Percentiles rank a stretch among this genome's conserved stretches.
Conservation (phyloP, 495 filamentous ascomycete species). For the Penicillium psychrofluorescens region DNA sequence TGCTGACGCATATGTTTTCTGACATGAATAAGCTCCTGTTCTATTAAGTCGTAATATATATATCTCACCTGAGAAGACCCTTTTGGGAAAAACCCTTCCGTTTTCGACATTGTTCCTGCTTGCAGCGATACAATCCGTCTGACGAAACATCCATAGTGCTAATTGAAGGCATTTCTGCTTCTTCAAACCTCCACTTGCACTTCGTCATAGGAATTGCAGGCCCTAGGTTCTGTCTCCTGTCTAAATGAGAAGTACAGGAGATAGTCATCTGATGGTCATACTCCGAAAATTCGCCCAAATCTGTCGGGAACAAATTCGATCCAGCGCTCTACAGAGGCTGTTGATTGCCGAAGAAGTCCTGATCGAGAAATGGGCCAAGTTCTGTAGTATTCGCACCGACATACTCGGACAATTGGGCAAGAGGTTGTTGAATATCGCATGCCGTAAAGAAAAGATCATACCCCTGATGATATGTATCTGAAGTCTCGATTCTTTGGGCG, state of each 20-base stretch:
- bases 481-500: no score
- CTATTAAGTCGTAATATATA: not conserved
- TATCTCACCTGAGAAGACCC: not conserved
- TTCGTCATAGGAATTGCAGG: not conserved
- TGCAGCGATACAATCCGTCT: not conserved
- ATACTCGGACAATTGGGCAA: no score
- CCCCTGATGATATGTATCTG: no score
- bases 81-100: not conserved
- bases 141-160: not conserved
- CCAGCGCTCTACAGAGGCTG: slow-evolving; percentile 1
- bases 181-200: not conserved
- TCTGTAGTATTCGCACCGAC: no score
- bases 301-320: not conserved
- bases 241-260: not conserved
- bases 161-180: slow-evolving; percentile 4
- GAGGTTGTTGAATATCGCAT: no score
- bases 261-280: not conserved
- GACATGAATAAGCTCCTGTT: not conserved
- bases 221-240: not conserved
- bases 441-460: no score
- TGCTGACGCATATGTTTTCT: slow-evolving; percentile 1
- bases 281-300: not conserved
- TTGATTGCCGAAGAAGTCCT: not conserved
- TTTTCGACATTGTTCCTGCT: not conserved
- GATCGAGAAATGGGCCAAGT: no score